phyloP scores from a whole-genome alignment of 1,284 basidiomycete genomes.

The Cronartium ribicola region DNA sequence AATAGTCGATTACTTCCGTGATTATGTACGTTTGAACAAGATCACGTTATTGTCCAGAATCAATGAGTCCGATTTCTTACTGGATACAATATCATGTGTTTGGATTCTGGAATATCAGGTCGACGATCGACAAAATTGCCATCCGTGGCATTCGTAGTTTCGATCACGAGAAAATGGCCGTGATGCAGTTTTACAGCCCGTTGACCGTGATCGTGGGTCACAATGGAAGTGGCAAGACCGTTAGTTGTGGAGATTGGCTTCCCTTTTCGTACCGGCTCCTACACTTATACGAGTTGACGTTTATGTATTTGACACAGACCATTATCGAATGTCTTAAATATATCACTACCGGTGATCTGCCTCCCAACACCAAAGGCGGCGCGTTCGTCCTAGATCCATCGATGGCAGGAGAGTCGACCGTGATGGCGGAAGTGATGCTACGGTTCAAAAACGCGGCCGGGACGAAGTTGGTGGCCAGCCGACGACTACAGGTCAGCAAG shows the following conservation, averaged over 20 bases:
- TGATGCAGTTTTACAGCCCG: conserved; percentile 96
- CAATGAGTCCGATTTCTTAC: neutral
- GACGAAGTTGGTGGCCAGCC: conserved; percentile 81
- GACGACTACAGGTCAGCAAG: conserved; percentile 85
- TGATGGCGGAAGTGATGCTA: conserved; percentile 95
- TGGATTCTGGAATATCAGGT: conserved; percentile 28
- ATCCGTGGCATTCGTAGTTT: conserved; percentile 53
- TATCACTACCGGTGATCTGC: conserved; percentile 94
- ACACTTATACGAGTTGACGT: neutral
- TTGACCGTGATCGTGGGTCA: conserved; percentile 98
- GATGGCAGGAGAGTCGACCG: conserved; percentile 97
- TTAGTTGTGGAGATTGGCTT: conserved; percentile 47
- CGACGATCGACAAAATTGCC: conserved; percentile 48
- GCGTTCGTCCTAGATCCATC: conserved; percentile 94
- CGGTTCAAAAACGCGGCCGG: conserved; percentile 86
- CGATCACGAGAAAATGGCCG: conserved; percentile 79
- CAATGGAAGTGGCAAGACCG: conserved; percentile 97
- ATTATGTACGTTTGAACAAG: too few species aligned
- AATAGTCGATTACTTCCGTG: too few species aligned
- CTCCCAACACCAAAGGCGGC: conserved; percentile 93
- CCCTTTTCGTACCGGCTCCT: too few species aligned
- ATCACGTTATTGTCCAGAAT: too few species aligned
- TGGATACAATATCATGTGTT: neutral
- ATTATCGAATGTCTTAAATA: conserved; percentile 99
- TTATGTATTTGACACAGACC: conserved; percentile 56